Evolutionary conservation across 1,284 basidiomycete species (phyloP).

Genomic region (Moesziomyces parantarcticus): DNA sequence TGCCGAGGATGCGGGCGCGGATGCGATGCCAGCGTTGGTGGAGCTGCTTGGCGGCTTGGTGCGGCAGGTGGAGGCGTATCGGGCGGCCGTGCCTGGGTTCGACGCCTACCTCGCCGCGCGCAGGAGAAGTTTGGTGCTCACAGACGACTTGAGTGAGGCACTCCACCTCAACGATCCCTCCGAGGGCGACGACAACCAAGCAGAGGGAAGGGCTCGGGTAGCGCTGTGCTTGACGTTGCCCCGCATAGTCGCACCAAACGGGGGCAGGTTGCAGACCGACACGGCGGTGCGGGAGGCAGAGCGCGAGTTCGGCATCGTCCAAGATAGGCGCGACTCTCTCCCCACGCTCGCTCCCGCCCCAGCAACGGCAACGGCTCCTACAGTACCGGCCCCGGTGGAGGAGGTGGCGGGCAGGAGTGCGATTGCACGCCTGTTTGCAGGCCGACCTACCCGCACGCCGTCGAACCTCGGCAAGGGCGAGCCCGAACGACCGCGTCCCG

Average conservation of each 20-base stretch:
- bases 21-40: slow-evolving; percentile 55
- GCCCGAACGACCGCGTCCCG: slow-evolving; percentile 9
- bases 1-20: slow-evolving; percentile 77
- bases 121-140: slow-evolving; percentile 87
- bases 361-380: background rate
- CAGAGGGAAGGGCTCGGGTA: slow-evolving; percentile 1
- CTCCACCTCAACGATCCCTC: slow-evolving; percentile 69
- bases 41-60: slow-evolving; percentile 45
- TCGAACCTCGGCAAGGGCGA: slow-evolving; percentile 12
- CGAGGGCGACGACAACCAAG: slow-evolving; percentile 2
- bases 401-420: slow-evolving; percentile 15
- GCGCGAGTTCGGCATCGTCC: slow-evolving; percentile 25
- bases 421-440: slow-evolving; percentile 39
- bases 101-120: slow-evolving; percentile 86
- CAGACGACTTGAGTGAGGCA: slow-evolving; percentile 91
- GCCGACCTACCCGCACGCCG: slow-evolving; percentile 22
- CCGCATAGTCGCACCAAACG: slow-evolving; percentile 1
- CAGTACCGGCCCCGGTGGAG: background rate
- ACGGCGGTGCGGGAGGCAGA: slow-evolving; percentile 13
- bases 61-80: slow-evolving; percentile 77
- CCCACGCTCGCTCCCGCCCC: slow-evolving; percentile 6
- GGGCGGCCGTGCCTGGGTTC: slow-evolving; percentile 79
- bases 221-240: slow-evolving; percentile 27
- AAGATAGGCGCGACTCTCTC: slow-evolving; percentile 26
- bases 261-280: slow-evolving; percentile 8